Evolutionary conservation across 1,139 yeast genomes (phyloP).

Genomic region (Pichia sp.): DNA sequence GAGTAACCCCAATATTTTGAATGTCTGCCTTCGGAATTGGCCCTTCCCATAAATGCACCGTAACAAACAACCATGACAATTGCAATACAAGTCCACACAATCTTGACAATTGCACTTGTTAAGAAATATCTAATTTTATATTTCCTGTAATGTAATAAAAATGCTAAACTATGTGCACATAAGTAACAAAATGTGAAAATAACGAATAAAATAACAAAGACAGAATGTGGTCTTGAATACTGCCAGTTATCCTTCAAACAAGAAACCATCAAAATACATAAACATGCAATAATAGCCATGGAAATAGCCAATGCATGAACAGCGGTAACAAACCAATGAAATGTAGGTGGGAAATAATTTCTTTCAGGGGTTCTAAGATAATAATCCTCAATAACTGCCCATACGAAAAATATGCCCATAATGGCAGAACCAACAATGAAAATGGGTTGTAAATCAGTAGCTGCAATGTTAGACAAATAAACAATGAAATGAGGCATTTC

Average conservation of each 20-base stretch:
- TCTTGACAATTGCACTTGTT: constrained; percentile 48
- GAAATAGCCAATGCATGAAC: constrained; percentile 47
- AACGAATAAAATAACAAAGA: constrained; percentile 71
- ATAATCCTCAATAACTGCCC: constrained; percentile 57
- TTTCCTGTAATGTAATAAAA: constrained; percentile 51
- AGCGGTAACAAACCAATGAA: constrained; percentile 41
- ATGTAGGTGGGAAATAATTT: constrained; percentile 43
- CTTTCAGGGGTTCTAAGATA: constrained; percentile 47
- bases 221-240: constrained; percentile 54
- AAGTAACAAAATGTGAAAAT: constrained; percentile 63
- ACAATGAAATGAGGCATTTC: constrained; percentile 40
- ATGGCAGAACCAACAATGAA: constrained; percentile 75
- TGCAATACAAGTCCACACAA: constrained; percentile 64
- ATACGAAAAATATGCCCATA: constrained; percentile 71
- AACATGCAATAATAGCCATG: constrained; percentile 59
- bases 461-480: constrained; percentile 80
- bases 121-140: constrained; percentile 32
- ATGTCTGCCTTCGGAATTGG: constrained; percentile 28
- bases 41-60: constrained; percentile 41
- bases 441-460: constrained; percentile 74
- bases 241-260: constrained; percentile 58
- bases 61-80: constrained; percentile 65
- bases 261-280: constrained; percentile 70
- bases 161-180: constrained; percentile 52
- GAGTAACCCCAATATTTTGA: constrained; percentile 34